A percentile compares a stretch with the other conserved stretches of the same genome.
Evolutionary conservation across 2,329 filamentous ascomycete species (phyloP).

Genomic region (Ceratocystis variospora): DNA sequence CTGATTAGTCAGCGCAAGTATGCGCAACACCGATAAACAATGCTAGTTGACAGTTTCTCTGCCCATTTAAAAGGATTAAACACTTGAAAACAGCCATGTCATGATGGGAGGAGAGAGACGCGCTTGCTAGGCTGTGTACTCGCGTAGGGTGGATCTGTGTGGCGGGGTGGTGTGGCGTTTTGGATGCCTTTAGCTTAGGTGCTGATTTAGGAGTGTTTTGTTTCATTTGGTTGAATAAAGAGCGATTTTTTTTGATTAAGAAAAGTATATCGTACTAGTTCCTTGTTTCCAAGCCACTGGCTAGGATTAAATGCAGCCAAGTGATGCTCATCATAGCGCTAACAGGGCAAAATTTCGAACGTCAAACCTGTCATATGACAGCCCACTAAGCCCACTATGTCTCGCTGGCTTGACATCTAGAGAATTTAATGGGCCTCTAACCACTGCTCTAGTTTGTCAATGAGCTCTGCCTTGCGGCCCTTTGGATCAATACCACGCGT

Average conservation of each 20-base stretch:
- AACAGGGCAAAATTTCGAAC: not conserved
- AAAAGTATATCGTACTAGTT: not conserved
- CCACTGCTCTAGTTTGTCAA: conserved; percentile 45
- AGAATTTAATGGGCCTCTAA: conserved; percentile 29
- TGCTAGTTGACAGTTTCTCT: not conserved
- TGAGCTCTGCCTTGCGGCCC: conserved; percentile 41
- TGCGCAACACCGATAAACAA: not conserved
- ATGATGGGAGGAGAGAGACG: not conserved
- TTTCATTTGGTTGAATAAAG: not conserved
- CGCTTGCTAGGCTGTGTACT: not conserved
- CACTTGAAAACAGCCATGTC: not conserved
- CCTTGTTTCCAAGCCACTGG: not conserved
- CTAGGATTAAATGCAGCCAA: not conserved
- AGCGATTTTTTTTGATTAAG: not conserved
- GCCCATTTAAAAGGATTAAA: not conserved
- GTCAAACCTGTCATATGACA: too few species aligned
- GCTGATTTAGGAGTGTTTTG: too few species aligned
- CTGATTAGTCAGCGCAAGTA: not conserved
- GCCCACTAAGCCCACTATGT: not conserved
- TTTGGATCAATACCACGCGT: conserved; percentile 35
- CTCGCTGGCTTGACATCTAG: not conserved
- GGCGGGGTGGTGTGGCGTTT: conserved; percentile 6
- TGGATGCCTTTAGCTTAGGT: not conserved
- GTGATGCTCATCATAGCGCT: not conserved
- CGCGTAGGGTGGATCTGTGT: not conserved